Evolutionary conservation across 306 rosid genomes (phyloP).

Genomic region (Fragaria iinumae): DNA sequence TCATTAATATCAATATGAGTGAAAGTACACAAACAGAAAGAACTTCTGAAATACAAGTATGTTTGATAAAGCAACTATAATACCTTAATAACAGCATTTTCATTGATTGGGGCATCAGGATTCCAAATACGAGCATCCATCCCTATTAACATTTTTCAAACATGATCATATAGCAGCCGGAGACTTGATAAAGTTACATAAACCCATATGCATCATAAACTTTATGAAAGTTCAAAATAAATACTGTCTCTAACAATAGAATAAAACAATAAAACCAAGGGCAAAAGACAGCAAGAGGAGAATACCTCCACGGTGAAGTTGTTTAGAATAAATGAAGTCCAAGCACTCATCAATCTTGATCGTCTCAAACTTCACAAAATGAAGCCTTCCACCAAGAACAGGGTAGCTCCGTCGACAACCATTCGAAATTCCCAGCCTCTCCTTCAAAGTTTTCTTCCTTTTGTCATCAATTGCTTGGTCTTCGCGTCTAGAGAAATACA

Average conservation of each 20-base stretch:
- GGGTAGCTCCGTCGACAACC: constrained; percentile 88
- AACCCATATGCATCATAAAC: not conserved
- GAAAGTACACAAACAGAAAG: not conserved
- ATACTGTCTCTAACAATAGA: not conserved
- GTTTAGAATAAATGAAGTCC: constrained; percentile 90
- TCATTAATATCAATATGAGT: constrained; percentile 9
- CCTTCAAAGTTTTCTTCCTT: constrained; percentile 68
- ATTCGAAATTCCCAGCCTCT: constrained; percentile 67
- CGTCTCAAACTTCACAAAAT: constrained; percentile 98
- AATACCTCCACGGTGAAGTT: constrained; percentile 85
- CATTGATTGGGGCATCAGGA: constrained; percentile 47
- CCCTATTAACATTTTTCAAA: constrained; percentile 30
- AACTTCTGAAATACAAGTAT: not conserved
- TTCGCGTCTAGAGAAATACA: constrained; percentile 93
- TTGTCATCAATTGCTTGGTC: constrained; percentile 60
- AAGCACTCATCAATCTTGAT: constrained; percentile 88
- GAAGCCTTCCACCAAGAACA: constrained; percentile 96
- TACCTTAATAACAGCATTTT: constrained; percentile 86
- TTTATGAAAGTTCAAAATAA: not conserved
- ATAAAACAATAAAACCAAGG: not conserved
- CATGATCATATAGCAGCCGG: not conserved
- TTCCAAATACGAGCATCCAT: constrained; percentile 58
- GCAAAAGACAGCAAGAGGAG: not conserved
- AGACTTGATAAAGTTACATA: not conserved
- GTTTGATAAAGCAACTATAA: not conserved